These are phyloP conservation scores for Cordyceps cateniannulata DNA, from an alignment of 2,329 filamentous ascomycete genomes.

Conservation along the genomic window DNA sequence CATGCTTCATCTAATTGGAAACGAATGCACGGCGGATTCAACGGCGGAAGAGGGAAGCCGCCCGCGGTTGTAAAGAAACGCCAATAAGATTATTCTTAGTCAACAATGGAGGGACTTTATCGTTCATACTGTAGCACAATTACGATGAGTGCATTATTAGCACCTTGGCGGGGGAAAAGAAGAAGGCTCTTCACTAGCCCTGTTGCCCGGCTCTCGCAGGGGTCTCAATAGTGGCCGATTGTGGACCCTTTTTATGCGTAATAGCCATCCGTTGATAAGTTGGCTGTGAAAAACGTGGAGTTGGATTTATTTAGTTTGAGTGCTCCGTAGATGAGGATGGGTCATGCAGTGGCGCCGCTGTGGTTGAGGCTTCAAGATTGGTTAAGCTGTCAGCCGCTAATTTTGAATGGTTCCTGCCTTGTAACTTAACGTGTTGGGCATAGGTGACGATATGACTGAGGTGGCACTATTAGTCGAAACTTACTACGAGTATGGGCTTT, in stretches of 20 bases:
- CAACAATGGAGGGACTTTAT: not conserved
- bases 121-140: not conserved
- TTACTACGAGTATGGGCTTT: not conserved
- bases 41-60: not conserved
- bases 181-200: not conserved
- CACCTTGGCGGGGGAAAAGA: not conserved
- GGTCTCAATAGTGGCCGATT: not conserved
- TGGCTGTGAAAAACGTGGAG: not conserved
- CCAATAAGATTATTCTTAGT: not conserved
- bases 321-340: not conserved
- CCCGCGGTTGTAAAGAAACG: not conserved
- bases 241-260: not conserved
- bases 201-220: not conserved
- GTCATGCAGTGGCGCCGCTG: not conserved
- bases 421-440: not conserved
- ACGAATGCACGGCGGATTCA: not conserved
- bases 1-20: not conserved
- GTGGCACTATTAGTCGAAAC: not conserved
- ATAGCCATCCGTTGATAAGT: not conserved
- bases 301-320: not conserved
- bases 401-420: not conserved
- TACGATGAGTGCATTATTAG: constrained; percentile 3
- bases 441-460: not conserved
- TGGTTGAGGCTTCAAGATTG: not conserved
- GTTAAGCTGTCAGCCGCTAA: not conserved